These are phyloP conservation scores for Chalara sp. DNA, from an alignment of 2,329 filamentous ascomycete genomes.

Conservation along the genomic window DNA sequence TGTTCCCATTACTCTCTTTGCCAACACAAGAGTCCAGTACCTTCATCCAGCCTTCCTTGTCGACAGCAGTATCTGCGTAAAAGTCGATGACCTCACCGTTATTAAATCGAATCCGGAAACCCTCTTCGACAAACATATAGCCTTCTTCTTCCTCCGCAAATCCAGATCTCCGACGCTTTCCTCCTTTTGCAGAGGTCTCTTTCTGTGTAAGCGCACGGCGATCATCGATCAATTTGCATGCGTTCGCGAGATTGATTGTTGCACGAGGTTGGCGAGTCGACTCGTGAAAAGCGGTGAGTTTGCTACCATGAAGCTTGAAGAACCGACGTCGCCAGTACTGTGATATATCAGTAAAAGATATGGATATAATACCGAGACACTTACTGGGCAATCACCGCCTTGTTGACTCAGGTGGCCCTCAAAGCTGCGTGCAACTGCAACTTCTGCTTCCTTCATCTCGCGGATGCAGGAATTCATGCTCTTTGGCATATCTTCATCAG, in stretches of 20 bases:
- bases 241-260: constrained; percentile 93
- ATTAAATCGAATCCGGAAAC: constrained; percentile 96
- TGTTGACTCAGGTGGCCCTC: constrained; percentile 93
- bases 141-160: constrained; percentile 98
- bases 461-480: constrained; percentile 96
- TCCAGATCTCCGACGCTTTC: constrained; percentile 81
- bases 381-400: constrained; percentile 93
- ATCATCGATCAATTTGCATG: constrained; percentile 89
- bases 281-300: constrained; percentile 94
- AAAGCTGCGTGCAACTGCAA: constrained; percentile 67
- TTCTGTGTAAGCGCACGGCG: constrained; percentile 76
- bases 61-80: constrained; percentile 77
- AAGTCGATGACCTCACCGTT: constrained; percentile 87
- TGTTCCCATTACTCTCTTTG: constrained; percentile 40
- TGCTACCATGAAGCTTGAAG: constrained; percentile 87
- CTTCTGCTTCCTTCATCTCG: constrained; percentile 86
- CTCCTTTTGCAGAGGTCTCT: constrained; percentile 69
- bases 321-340: constrained; percentile 97
- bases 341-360: constrained; percentile 30
- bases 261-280: constrained; percentile 90
- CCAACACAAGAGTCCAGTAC: constrained; percentile 66
- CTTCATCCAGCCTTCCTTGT: constrained; percentile 94
- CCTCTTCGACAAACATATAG: constrained; percentile 99
- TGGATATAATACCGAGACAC: constrained; percentile 30
- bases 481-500: constrained; percentile 97